These are phyloP conservation scores for Moniliophthora roreri DNA, from an alignment of 1,284 basidiomycete species.

Conservation along the genomic window DNA sequence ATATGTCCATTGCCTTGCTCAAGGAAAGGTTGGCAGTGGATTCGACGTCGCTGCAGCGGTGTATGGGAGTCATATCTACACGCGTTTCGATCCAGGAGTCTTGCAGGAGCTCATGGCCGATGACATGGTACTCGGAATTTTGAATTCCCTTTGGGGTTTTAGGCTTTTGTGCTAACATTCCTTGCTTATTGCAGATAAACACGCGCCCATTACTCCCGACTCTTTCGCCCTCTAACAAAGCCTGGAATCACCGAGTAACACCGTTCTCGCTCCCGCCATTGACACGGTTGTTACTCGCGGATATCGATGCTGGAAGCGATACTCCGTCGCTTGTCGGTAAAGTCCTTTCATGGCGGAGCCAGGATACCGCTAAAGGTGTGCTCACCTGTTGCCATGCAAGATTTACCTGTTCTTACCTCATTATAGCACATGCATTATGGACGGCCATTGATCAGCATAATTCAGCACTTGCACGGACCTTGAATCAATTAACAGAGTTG, in stretches of 20 bases:
- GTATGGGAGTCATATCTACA: constrained; percentile 94
- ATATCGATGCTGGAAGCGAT: constrained; percentile 91
- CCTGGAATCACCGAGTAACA: constrained; percentile 67
- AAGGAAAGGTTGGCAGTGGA: constrained; percentile 97
- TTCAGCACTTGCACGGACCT: constrained; percentile 50
- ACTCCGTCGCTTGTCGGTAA: constrained; percentile 90
- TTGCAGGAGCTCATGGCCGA: constrained; percentile 69
- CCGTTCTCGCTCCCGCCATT: constrained; percentile 81
- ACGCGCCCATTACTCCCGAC: constrained; percentile 39
- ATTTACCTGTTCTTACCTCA: constrained; percentile 15
- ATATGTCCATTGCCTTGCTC: constrained; percentile 93
- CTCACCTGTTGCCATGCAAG: constrained; percentile 5
- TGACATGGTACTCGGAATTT: constrained; percentile 38
- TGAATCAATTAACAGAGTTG: constrained; percentile 50
- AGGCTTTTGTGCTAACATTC: not conserved
- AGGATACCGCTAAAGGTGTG: constrained; percentile 57
- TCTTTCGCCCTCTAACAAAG: constrained; percentile 58
- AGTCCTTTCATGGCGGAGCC: constrained; percentile 84
- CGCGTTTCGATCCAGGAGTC: constrained; percentile 80
- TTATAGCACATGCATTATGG: constrained; percentile 70
- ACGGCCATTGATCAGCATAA: constrained; percentile 64
- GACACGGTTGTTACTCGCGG: constrained; percentile 83
- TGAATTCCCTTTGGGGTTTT: constrained; percentile 11
- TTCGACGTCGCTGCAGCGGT: constrained; percentile 96
- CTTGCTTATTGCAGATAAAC: constrained; percentile 18